Conservation (phyloP, 148 eudicot genomes). For the Rhododendron molle region DNA sequence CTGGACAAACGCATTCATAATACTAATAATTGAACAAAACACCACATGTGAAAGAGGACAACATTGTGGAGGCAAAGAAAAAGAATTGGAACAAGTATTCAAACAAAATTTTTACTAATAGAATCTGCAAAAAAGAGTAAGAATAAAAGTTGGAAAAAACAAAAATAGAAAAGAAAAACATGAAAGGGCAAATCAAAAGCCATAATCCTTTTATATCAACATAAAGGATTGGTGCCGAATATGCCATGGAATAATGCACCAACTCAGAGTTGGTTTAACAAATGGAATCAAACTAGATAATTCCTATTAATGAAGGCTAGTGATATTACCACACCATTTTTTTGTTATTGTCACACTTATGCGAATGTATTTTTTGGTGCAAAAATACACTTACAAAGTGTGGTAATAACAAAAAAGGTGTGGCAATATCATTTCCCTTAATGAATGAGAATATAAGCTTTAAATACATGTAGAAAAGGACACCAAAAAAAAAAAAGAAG, state of each 20-base stretch:
- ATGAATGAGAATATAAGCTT: constrained; percentile 9
- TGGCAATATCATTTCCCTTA: too few relatives aligned
- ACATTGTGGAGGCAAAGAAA: background rate
- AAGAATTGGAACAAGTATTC: background rate
- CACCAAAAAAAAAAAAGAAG: background rate
- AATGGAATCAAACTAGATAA: constrained; percentile 11
- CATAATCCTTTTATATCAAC: background rate
- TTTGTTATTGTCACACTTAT: too few relatives aligned
- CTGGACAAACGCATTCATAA: too few relatives aligned
- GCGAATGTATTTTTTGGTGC: too few relatives aligned
- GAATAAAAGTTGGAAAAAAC: background rate
- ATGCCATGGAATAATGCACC: constrained; percentile 11
- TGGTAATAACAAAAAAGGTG: too few relatives aligned
- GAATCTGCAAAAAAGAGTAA: background rate
- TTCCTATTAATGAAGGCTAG: background rate
- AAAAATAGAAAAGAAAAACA: background rate
- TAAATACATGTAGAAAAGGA: background rate
- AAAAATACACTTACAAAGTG: too few relatives aligned
- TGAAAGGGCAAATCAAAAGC: constrained; percentile 9
- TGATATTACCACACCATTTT: too few relatives aligned
- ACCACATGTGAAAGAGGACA: too few relatives aligned
- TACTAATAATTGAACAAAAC: too few relatives aligned
- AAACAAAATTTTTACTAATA: background rate
- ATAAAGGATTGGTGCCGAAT: constrained; percentile 2
- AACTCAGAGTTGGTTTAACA: background rate